Evolutionary conservation across 306 rosid genomes (phyloP).

Genomic region (Hylodesmum podocarpum): DNA sequence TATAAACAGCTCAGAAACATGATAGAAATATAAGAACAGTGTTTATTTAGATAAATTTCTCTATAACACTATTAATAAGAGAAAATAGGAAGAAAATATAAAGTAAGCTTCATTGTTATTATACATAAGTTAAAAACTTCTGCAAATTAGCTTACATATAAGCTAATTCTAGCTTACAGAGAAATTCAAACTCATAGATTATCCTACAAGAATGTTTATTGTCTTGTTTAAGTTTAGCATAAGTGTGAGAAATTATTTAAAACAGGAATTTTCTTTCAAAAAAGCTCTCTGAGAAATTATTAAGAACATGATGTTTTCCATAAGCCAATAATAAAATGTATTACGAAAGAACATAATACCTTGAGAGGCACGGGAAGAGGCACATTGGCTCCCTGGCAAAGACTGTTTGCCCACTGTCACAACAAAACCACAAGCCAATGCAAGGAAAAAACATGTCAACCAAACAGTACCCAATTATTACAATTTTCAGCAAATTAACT

Average conservation of each 20-base stretch:
- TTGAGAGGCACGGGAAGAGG: conserved; percentile 87
- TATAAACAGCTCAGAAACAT: not conserved
- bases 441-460: not conserved
- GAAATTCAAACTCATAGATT: too few relatives aligned
- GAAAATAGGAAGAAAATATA: too few relatives aligned
- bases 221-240: not conserved
- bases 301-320: not conserved
- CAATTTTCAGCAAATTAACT: not conserved
- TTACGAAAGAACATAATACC: conserved; percentile 40
- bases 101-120: too few relatives aligned
- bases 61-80: too few relatives aligned
- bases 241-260: not conserved
- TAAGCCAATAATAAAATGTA: not conserved
- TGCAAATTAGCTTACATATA: too few relatives aligned
- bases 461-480: not conserved
- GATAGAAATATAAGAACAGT: not conserved
- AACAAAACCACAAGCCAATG: conserved; percentile 11
- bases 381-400: conserved; percentile 87
- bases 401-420: conserved; percentile 93
- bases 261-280: not conserved
- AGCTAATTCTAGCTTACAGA: too few relatives aligned
- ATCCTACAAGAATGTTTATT: not conserved
- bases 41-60: too few relatives aligned
- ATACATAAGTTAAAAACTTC: too few relatives aligned
- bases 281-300: not conserved